Conservation (phyloP, 2,329 filamentous ascomycete species). For the Ophiostoma fasciatum region DNA sequence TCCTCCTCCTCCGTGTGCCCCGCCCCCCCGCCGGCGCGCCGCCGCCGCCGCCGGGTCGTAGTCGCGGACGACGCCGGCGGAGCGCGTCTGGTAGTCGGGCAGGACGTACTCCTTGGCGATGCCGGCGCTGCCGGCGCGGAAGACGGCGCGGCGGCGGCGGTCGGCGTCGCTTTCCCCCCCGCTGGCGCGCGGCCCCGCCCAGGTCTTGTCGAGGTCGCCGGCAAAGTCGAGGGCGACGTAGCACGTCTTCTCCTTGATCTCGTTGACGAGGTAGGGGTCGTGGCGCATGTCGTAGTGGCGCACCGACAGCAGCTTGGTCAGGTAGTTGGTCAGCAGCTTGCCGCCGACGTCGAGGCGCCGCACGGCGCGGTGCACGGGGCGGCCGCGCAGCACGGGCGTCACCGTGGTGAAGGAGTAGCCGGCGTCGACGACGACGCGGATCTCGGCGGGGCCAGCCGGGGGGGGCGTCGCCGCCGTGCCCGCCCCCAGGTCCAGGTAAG, state of each 20-base stretch:
- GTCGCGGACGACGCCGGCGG: conserved; percentile 56
- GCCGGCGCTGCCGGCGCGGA: conserved; percentile 31
- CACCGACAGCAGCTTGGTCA: conserved; percentile 77
- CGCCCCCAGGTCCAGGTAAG: conserved; percentile 53
- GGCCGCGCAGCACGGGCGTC: conserved; percentile 70
- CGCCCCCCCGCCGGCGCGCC: not conserved
- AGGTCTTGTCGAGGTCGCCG: conserved; percentile 63
- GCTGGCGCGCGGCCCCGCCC: conserved; percentile 52
- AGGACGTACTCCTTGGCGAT: conserved; percentile 86
- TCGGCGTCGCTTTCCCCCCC: conserved; percentile 26
- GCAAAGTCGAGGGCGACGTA: conserved; percentile 70
- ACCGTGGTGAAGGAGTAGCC: conserved; percentile 90
- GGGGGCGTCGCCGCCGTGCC: not conserved
- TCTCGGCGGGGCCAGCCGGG: conserved; percentile 50
- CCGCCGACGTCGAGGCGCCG: conserved; percentile 82
- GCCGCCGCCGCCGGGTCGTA: conserved; percentile 56
- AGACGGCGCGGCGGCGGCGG: conserved; percentile 34
- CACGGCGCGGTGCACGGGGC: conserved; percentile 65
- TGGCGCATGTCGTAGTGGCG: conserved; percentile 93
- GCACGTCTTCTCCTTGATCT: conserved; percentile 85
- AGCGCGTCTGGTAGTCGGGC: conserved; percentile 54
- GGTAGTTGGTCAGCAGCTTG: conserved; percentile 83
- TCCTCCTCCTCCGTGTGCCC: too few relatives aligned
- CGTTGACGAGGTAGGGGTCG: conserved; percentile 84
- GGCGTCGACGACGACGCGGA: conserved; percentile 76